phyloP scores from a whole-genome alignment of 179 eudicot species.

The Monotropa hypopitys region DNA sequence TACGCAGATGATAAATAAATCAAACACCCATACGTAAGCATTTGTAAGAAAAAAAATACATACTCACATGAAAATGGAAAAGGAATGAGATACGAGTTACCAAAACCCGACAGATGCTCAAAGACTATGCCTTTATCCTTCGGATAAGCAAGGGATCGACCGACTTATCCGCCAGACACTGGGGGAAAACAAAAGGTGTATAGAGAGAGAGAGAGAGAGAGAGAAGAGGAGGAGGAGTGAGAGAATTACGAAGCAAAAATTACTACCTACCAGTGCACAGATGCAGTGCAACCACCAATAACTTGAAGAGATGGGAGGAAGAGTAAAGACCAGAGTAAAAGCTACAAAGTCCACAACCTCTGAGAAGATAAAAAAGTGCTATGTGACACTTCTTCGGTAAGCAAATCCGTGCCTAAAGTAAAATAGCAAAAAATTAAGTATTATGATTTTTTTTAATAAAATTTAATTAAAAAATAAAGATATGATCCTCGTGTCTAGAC shows the following conservation, averaged over 20 bases:
- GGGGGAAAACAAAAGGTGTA: neutral
- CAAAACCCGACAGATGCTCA: neutral
- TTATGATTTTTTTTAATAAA: too few relatives aligned
- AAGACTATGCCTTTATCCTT: neutral
- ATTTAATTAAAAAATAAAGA: too few relatives aligned
- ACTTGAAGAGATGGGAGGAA: neutral
- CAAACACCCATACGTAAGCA: neutral
- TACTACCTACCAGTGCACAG: conserved; percentile 12
- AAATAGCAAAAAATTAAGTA: too few relatives aligned
- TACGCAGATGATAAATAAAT: neutral
- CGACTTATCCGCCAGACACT: conserved; percentile 16
- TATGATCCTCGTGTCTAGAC: too few relatives aligned
- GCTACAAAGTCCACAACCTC: too few relatives aligned
- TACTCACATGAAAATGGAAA: neutral
- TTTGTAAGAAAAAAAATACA: neutral
- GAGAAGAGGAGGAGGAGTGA: neutral
- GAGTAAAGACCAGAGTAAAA: too few relatives aligned
- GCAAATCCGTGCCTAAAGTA: too few relatives aligned
- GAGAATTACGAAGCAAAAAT: neutral
- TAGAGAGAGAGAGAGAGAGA: neutral
- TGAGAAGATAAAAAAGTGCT: too few relatives aligned
- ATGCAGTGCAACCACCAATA: conserved; percentile 2
- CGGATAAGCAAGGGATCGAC: conserved; percentile 3
- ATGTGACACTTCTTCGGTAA: too few relatives aligned
- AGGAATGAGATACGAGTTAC: neutral